A percentile compares a stretch with the other conserved stretches of the same genome.
phyloP scores from a whole-genome alignment of 495 filamentous ascomycete species.

The Daldinia decipiens region DNA sequence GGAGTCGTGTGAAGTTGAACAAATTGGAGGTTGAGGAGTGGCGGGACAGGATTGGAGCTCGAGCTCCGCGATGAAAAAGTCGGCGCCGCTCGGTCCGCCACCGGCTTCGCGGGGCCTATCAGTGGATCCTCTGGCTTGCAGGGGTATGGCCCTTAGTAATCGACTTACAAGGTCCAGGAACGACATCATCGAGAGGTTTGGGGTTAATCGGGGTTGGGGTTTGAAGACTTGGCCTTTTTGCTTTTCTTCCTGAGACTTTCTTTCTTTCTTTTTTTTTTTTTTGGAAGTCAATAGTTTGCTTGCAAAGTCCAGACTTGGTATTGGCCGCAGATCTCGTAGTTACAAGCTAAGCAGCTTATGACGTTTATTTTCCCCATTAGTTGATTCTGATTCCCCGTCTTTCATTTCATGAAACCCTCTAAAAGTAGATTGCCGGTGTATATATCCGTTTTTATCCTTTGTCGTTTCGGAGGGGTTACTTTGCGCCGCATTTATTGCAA shows the following conservation, averaged over 20 bases:
- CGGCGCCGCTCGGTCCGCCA: slow-evolving; percentile 41
- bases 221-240: too few relatives aligned
- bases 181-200: slow-evolving; percentile 32
- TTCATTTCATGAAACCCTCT: neutral
- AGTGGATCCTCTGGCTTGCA: slow-evolving; percentile 35
- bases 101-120: slow-evolving; percentile 29
- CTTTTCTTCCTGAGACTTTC: neutral
- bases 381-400: neutral
- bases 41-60: slow-evolving; percentile 37
- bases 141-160: slow-evolving; percentile 50
- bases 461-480: neutral
- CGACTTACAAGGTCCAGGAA: slow-evolving; percentile 34
- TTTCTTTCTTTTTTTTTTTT: neutral
- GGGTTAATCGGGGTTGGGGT: too few relatives aligned
- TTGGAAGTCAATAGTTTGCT: too few relatives aligned
- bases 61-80: slow-evolving; percentile 37
- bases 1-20: neutral
- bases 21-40: slow-evolving; percentile 11
- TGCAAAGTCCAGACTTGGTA: neutral
- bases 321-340: neutral
- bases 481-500: neutral
- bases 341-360: neutral
- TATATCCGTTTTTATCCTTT: neutral
- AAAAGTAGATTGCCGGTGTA: neutral
- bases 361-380: neutral